These are phyloP conservation scores for Gastrolobium bilobum DNA, from an alignment of 306 rosid genomes.

Conservation along the genomic window DNA sequence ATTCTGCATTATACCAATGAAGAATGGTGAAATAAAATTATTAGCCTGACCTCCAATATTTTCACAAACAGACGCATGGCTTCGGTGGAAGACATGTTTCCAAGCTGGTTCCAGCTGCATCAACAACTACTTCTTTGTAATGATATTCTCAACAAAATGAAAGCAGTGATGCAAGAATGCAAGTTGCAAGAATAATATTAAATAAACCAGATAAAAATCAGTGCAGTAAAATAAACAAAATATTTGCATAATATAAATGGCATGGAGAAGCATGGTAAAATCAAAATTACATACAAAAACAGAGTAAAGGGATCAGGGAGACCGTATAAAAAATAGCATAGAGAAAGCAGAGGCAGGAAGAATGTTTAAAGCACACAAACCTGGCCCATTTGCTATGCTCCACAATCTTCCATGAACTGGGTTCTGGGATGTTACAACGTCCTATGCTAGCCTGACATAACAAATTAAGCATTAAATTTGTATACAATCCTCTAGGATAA, in stretches of 20 bases:
- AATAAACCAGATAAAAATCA: not conserved
- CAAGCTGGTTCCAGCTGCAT: constrained; percentile 96
- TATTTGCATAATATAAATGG: not conserved
- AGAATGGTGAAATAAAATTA: constrained; percentile 26
- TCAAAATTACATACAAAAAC: not conserved
- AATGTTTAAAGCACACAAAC: constrained; percentile 56
- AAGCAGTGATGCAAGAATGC: constrained; percentile 1
- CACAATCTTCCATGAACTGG: constrained; percentile 85
- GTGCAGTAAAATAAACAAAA: not conserved
- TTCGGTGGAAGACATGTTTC: constrained; percentile 81
- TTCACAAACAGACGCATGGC: constrained; percentile 98
- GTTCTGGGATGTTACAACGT: constrained; percentile 79
- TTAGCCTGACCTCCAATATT: constrained; percentile 80
- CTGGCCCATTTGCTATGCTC: constrained; percentile 98
- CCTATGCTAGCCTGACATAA: constrained; percentile 80
- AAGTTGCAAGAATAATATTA: constrained; percentile 3
- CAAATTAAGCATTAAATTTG: constrained; percentile 31
- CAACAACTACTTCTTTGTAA: constrained; percentile 42
- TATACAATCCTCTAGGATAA: not conserved
- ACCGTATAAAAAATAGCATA: constrained; percentile 26
- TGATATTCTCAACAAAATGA: constrained; percentile 37
- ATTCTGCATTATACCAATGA: constrained; percentile 17
- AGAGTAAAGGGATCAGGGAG: not conserved
- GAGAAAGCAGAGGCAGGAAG: constrained; percentile 12
- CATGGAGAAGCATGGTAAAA: constrained; percentile 31